A percentile compares a stretch with the other conserved stretches of the same genome.
Evolutionary conservation across 2,329 filamentous ascomycete genomes (phyloP).

Genomic region (Alternaria arbusti): DNA sequence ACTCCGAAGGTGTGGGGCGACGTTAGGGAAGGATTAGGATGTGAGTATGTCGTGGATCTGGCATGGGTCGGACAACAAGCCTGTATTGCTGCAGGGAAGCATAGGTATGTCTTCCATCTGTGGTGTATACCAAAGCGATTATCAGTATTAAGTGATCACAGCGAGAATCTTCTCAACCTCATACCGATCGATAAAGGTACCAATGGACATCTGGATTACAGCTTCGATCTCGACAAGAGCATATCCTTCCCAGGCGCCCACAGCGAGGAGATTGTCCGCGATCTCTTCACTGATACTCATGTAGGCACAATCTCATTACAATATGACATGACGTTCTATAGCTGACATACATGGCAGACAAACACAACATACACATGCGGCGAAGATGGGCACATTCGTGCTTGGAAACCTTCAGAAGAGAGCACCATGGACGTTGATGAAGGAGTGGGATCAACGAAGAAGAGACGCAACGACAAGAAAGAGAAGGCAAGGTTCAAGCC

Average conservation of each 20-base stretch:
- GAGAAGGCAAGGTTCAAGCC: slow-evolving; percentile 50
- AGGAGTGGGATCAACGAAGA: slow-evolving; percentile 22
- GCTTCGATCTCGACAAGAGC: slow-evolving; percentile 31
- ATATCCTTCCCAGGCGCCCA: slow-evolving; percentile 51
- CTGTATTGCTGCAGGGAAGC: slow-evolving; percentile 69
- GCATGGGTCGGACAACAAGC: slow-evolving; percentile 66
- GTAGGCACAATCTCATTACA: slow-evolving; percentile 24
- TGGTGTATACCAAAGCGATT: not conserved
- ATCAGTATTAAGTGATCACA: slow-evolving; percentile 14
- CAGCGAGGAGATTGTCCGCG: slow-evolving; percentile 57
- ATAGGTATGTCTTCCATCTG: slow-evolving; percentile 62
- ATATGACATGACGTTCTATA: not conserved
- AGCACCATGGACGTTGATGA: slow-evolving; percentile 38
- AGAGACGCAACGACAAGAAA: slow-evolving; percentile 34
- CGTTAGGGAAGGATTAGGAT: slow-evolving; percentile 67
- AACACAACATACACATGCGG: slow-evolving; percentile 54
- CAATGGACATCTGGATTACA: slow-evolving; percentile 37
- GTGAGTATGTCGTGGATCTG: slow-evolving; percentile 77
- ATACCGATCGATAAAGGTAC: slow-evolving; percentile 36
- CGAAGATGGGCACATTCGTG: slow-evolving; percentile 56
- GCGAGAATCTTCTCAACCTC: slow-evolving; percentile 37
- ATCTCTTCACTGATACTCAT: slow-evolving; percentile 50
- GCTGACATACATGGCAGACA: slow-evolving; percentile 25
- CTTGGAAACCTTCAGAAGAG: slow-evolving; percentile 47
- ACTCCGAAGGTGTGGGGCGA: slow-evolving; percentile 67